A percentile compares a stretch with the other conserved stretches of the same genome.
phyloP scores from a whole-genome alignment of 768 basidiomycete genomes.

The Tulasnella sp. region DNA sequence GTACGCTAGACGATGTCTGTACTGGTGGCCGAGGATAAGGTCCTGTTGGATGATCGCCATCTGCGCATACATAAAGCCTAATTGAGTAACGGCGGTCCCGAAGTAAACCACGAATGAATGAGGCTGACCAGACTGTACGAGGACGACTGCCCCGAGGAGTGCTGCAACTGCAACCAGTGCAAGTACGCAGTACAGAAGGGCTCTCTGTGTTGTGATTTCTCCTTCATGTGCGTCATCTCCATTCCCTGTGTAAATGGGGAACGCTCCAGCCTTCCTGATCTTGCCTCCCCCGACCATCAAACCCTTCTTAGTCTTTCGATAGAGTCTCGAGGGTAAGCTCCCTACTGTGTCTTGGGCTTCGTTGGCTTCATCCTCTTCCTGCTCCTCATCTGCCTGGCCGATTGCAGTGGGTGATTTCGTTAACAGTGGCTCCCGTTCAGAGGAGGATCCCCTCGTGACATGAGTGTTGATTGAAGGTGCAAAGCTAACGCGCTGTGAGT shows the following conservation, averaged over 20 bases:
- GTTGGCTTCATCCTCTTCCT: constrained; percentile 11
- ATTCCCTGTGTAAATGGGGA: neutral
- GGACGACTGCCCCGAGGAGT: constrained; percentile 9
- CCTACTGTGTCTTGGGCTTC: constrained; percentile 9
- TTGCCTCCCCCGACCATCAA: constrained; percentile 3
- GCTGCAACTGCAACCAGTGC: constrained; percentile 4
- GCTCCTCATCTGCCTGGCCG: neutral
- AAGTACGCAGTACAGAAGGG: constrained; percentile 10
- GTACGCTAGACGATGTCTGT: neutral
- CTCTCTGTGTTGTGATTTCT: constrained; percentile 11
- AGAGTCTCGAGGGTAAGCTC: constrained; percentile 6
- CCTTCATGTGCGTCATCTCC: neutral
- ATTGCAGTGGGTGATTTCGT: neutral
- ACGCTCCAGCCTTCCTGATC: neutral
- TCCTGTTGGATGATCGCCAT: constrained; percentile 3
- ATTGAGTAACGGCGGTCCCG: neutral
- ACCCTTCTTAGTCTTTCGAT: constrained; percentile 14
- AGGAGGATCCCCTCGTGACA: neutral
- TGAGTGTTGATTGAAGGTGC: neutral
- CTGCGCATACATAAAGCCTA: neutral
- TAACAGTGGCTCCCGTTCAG: constrained; percentile 9
- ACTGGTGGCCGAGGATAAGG: constrained; percentile 12
- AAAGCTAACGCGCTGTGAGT: constrained; percentile 8
- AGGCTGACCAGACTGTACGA: constrained; percentile 1
- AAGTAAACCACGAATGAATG: neutral